Base-by-base conservation (phyloP, 2,329 filamentous ascomycete genomes). In the Waltergamsia citrina region DNA sequence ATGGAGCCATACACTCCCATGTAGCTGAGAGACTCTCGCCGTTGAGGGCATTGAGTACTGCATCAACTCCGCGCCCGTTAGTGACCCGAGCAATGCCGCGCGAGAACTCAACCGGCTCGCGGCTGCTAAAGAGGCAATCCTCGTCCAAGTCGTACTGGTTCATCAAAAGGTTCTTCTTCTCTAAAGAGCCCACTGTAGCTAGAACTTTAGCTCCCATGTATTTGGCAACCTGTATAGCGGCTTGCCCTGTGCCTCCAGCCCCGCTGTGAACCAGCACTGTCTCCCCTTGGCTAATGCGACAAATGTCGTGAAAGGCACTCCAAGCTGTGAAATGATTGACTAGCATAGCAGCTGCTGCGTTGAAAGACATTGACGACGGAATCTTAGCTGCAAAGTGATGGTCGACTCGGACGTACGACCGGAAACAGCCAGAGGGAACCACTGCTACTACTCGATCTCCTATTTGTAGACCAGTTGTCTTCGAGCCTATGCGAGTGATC, bases 31-130 rank as follows among this genome's bases (percentile, higher is more conserved):
- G 43, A 2, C 52, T 44, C 12, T 67, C 63, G 1, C 64, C 65
- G 3, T 57, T 44, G 1, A 68, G 49, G 9, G 60, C 65, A 44
- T 67, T 59, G 45, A 88, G 78, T 11, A 82, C 79, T 1, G 77
- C 75, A 54, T 88, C 82, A 2, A 80, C 80, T 9, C 83, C 83
- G 4, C 46, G 53, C 10, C 69, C 71, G 1, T 39, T 36, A 1
- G 58, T 62, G 3, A 34, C 20, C 5, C 23, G 20, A 11, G 31
- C 21, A 16, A 40, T 33, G 21, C 31, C 38, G 2, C 16, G 41
- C 43, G 16, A 43, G 17, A 56, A 54, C 12, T 38, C 40, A 5
- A 38, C 25, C 21, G 50, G 44, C 21, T 48, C 38, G 21, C 36
- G 48, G 26, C 51, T 46, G 4, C 53, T 47, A 0, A 56, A 48